A percentile compares a stretch with the other conserved stretches of the same genome.
These are phyloP conservation scores for Caloboletus firmus DNA, from an alignment of 1,284 basidiomycete genomes.

Conservation along the genomic window DNA sequence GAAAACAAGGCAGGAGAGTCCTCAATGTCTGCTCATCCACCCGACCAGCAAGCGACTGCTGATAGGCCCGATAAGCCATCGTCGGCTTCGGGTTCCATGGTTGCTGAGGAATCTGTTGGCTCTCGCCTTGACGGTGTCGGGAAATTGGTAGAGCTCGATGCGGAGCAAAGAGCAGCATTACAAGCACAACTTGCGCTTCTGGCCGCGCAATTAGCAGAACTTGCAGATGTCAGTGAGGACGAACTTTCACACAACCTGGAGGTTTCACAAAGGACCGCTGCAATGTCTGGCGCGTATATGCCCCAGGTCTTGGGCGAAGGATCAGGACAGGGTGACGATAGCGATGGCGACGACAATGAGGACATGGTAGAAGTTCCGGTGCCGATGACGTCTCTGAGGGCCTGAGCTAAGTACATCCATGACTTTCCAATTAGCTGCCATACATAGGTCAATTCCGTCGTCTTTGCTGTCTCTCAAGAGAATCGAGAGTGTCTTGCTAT, in stretches of 20 bases:
- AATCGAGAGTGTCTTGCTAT: neutral
- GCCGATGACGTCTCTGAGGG: slow-evolving; percentile 14
- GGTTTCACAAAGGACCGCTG: slow-evolving; percentile 1
- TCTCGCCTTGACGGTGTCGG: slow-evolving; percentile 1
- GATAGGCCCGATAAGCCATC: slow-evolving; percentile 7
- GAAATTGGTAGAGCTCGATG: slow-evolving; percentile 20
- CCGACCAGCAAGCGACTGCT: neutral
- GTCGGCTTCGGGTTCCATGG: neutral
- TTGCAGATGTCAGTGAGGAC: slow-evolving; percentile 43
- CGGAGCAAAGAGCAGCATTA: slow-evolving; percentile 54
- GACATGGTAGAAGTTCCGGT: slow-evolving; percentile 38
- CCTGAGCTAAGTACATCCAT: slow-evolving; percentile 46
- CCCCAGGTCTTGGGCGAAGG: slow-evolving; percentile 1
- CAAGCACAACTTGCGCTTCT: slow-evolving; percentile 64
- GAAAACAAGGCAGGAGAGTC: slow-evolving; percentile 28
- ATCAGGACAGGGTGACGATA: slow-evolving; percentile 31
- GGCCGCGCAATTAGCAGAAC: slow-evolving; percentile 61
- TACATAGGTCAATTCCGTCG: neutral
- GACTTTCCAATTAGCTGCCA: neutral
- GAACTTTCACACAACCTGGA: slow-evolving; percentile 35
- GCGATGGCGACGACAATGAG: slow-evolving; percentile 35
- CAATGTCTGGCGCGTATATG: neutral
- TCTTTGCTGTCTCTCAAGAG: neutral
- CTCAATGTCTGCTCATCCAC: slow-evolving; percentile 5
- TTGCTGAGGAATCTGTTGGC: slow-evolving; percentile 1